These are phyloP conservation scores for Xylaria sp. DNA, from an alignment of 2,329 filamentous ascomycete species.

Conservation along the genomic window DNA sequence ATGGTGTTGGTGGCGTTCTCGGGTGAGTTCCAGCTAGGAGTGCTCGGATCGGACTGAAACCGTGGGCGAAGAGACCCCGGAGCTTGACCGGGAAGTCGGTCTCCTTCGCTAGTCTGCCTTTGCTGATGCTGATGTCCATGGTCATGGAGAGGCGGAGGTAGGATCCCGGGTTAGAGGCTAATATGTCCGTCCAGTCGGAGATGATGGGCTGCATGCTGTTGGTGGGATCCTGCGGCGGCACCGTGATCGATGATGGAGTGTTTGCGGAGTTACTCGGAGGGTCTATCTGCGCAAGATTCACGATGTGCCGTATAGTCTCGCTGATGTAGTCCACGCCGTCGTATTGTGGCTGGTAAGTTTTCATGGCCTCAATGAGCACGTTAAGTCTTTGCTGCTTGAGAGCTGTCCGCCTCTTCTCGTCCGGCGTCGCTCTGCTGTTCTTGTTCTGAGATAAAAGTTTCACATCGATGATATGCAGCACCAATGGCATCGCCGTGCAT, in stretches of 20 bases:
- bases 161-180: conserved; percentile 54
- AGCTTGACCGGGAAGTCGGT: conserved; percentile 56
- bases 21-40: conserved; percentile 44
- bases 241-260: conserved; percentile 21
- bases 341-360: conserved; percentile 58
- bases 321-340: conserved; percentile 59
- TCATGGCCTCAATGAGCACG: conserved; percentile 60
- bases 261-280: conserved; percentile 36
- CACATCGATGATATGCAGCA: conserved; percentile 54
- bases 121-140: conserved; percentile 58
- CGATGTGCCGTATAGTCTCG: conserved; percentile 57
- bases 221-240: background rate
- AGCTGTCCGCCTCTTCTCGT: conserved; percentile 51
- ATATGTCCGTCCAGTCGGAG: conserved; percentile 57
- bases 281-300: conserved; percentile 56
- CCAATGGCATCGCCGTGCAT: conserved; percentile 53
- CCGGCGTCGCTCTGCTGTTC: conserved; percentile 32
- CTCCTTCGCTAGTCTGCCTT: conserved; percentile 55
- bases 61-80: conserved; percentile 53
- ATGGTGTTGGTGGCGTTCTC: background rate
- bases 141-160: conserved; percentile 58
- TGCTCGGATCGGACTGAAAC: conserved; percentile 52
- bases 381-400: conserved; percentile 58
- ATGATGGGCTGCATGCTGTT: conserved; percentile 44
- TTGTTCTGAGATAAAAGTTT: conserved; percentile 50